Evolutionary conservation across 2,329 filamentous ascomycete species (phyloP), one percentile per base, ranked within the genome.

Genomic region (Incumbomyces delicatus): DNA sequence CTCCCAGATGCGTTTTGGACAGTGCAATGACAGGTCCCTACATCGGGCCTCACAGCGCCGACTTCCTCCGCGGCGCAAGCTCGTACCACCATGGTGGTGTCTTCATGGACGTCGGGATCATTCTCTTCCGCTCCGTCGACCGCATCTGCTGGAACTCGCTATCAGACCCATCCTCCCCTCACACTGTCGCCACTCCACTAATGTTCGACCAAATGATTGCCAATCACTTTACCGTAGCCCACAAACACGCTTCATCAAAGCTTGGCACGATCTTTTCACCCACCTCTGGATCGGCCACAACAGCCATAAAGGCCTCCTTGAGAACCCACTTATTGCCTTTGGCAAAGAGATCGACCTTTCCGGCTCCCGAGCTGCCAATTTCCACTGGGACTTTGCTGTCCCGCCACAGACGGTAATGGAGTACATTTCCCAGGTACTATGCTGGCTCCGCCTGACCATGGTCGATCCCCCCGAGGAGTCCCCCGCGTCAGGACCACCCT

Each of bases 41-140:
- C 57, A 69, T 67, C 0, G 60, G 63, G 2, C 76, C 79, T 54
- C 76, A 79, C 55, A 73, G 67, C 0, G 77, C 75, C 0, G 77
- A 81, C 49, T 69, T 81, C 1, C 72, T 80, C 2, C 71, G 76
- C 1, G 78, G 66, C 53, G 76, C 77, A 2, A 62, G 79, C 11
- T 60, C 80, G n/a, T 63, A 77, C 10, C 67, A 62, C 46, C 75
- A 78, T 52, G 76, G 77, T 39, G 77, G 76, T 22, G 67, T 78
- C 1, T 80, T 78, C 53, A 70, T 74, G 0, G 76, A 80, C 52
- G 75, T 75, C 0, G 76, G 76, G 0, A 58, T 77, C 51, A 65
- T 79, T 50, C 72, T 74, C 48, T 77, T 80, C 49, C 75, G 76
- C 6, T 74, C 79, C 59, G 52, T 80, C 2, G 70, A 80, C 55